A percentile compares a stretch with the other conserved stretches of the same genome.
These are phyloP conservation scores for Coleophoma eucalyptorum DNA, from an alignment of 2,329 filamentous ascomycete species.

Conservation along the genomic window DNA sequence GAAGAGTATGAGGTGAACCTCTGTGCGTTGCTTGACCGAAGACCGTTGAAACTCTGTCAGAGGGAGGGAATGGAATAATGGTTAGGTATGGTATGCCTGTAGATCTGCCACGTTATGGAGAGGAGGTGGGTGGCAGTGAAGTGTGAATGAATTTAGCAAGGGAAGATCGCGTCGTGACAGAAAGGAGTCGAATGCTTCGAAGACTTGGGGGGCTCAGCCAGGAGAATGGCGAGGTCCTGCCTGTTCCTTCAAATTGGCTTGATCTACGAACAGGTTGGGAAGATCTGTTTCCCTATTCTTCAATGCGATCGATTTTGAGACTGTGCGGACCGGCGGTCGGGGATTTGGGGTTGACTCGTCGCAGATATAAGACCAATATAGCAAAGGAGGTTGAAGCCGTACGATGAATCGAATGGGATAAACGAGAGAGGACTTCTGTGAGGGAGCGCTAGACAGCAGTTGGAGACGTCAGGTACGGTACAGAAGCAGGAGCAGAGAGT, in stretches of 20 bases:
- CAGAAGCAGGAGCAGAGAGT: too few species aligned
- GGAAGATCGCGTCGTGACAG: not conserved
- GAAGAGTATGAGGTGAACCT: conserved; percentile 4
- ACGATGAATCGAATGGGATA: too few species aligned
- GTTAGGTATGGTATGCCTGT: conserved; percentile 9
- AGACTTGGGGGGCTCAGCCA: not conserved
- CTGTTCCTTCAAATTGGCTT: conserved; percentile 6
- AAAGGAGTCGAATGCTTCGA: conserved; percentile 3
- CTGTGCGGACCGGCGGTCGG: conserved; percentile 6
- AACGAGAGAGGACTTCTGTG: too few species aligned
- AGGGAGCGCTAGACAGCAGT: too few species aligned
- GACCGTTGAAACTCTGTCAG: conserved; percentile 13
- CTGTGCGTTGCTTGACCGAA: conserved; percentile 10
- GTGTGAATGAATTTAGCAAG: conserved; percentile 2
- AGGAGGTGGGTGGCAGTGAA: conserved; percentile 10
- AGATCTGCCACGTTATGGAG: conserved; percentile 8
- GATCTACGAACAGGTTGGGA: conserved; percentile 17
- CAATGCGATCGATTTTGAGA: conserved; percentile 3
- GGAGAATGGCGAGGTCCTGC: conserved; percentile 13
- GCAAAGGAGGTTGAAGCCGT: too few species aligned
- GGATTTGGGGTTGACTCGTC: conserved; percentile 4
- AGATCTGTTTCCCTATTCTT: conserved; percentile 11
- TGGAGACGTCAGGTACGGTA: too few species aligned
- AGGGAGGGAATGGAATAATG: conserved; percentile 7
- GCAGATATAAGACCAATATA: conserved; percentile 4